Evolutionary conservation across 1,284 basidiomycete genomes (phyloP).

Genomic region (Phenoliferia sp.): DNA sequence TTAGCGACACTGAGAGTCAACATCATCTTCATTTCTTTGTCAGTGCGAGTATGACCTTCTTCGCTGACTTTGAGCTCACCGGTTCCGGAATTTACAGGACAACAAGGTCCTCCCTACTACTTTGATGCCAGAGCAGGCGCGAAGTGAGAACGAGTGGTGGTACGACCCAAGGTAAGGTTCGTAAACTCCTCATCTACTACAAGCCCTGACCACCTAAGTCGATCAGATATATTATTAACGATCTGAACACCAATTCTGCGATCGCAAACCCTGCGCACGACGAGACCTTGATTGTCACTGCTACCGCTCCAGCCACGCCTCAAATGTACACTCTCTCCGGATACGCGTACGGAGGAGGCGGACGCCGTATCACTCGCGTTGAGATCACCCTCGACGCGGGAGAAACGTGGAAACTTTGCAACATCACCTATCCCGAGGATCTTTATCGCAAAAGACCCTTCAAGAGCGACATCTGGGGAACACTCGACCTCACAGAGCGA

Average conservation of each 20-base stretch:
- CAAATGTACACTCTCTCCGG: constrained; percentile 49
- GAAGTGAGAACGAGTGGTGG: constrained; percentile 58
- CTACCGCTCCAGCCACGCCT: constrained; percentile 4
- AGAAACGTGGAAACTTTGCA: constrained; percentile 52
- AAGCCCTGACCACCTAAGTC: neutral
- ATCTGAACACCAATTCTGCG: constrained; percentile 60
- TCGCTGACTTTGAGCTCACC: neutral
- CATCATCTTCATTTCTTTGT: constrained; percentile 52
- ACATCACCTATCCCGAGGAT: constrained; percentile 56
- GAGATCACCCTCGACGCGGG: constrained; percentile 62
- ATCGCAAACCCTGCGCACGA: constrained; percentile 59
- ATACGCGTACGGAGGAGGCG: constrained; percentile 66
- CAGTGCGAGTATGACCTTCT: constrained; percentile 1
- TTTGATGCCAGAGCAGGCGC: constrained; percentile 55
- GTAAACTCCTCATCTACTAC: neutral
- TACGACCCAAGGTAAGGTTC: constrained; percentile 47
- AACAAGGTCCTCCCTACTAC: constrained; percentile 61
- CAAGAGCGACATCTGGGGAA: constrained; percentile 43
- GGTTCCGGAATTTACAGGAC: constrained; percentile 43
- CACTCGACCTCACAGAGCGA: constrained; percentile 50
- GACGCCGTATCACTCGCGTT: constrained; percentile 56
- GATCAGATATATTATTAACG: constrained; percentile 44
- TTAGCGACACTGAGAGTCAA: constrained; percentile 54
- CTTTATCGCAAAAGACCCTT: constrained; percentile 45
- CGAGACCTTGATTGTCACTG: constrained; percentile 46